These are phyloP conservation scores for Monosporascus sp. DNA, from an alignment of 2,329 filamentous ascomycete species.

Conservation along the genomic window DNA sequence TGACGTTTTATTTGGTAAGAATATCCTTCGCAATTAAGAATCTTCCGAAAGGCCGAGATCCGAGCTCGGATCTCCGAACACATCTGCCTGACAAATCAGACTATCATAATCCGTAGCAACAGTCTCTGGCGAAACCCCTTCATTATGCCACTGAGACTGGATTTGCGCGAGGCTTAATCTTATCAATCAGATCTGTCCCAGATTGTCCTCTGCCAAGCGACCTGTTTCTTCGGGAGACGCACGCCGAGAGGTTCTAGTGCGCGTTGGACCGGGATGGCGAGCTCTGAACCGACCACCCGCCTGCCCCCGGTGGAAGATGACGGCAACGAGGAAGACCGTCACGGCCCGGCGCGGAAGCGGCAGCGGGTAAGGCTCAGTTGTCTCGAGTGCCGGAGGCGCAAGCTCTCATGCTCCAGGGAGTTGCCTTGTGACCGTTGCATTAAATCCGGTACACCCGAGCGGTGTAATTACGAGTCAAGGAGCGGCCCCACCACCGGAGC, in stretches of 20 bases:
- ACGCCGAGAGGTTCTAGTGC: too few relatives aligned
- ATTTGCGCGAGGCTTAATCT: constrained; percentile 13
- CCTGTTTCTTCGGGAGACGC: background rate
- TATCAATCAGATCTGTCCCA: constrained; percentile 19
- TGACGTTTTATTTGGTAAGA: too few relatives aligned
- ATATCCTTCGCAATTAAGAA: background rate
- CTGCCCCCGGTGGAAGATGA: constrained; percentile 20
- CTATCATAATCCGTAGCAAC: background rate
- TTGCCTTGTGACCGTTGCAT: constrained; percentile 58
- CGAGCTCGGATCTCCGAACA: background rate
- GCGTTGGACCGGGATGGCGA: too few relatives aligned
- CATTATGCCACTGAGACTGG: background rate
- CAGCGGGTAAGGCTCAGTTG: constrained; percentile 56
- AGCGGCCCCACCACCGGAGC: constrained; percentile 28
- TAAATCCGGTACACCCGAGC: constrained; percentile 56
- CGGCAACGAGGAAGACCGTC: constrained; percentile 19
- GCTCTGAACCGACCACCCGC: constrained; percentile 3
- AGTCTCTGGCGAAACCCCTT: background rate
- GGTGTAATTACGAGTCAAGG: constrained; percentile 53
- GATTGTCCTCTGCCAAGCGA: constrained; percentile 4
- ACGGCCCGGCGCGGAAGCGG: constrained; percentile 47
- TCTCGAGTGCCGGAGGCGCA: constrained; percentile 55
- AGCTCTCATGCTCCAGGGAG: constrained; percentile 57
- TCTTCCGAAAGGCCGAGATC: background rate
- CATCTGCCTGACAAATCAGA: background rate